Evolutionary conservation across 768 basidiomycete genomes (phyloP), one percentile per base, ranked within the genome.

Genomic region (Suillus americanus): DNA sequence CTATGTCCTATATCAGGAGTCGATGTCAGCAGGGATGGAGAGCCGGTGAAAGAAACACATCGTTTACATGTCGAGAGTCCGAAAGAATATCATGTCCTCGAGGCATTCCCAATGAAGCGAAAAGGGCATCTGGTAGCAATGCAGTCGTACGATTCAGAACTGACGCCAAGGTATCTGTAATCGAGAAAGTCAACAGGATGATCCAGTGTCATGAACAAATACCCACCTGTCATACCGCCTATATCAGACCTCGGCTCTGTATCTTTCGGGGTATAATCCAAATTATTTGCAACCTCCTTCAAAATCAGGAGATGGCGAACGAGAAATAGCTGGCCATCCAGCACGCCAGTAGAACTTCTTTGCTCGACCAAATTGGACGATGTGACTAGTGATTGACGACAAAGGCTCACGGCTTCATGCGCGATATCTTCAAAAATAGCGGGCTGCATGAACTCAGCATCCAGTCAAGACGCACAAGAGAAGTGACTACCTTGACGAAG

Each of bases 391-490:
- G 96, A 97, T 64, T 89, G 84, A 41, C 89, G 86, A 74, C 95
- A 97, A 5, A 94, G 80, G 14, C 84, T 82, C 38, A 97, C 83
- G 0, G 96, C 94, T 78, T 98, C 96, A 77, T 95, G 93, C 0
- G 97, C 95, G 46, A 99, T 92, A 74, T 99, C 97, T 70, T 95
- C 92, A 64, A 97, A 99, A 64, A 98, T 96, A 1, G 88, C 90
- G n/a, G 92, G 89, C 95, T 99, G 64, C 7, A 40, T 12, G 46
- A 9, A n/a, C 61, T 60, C 62, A 64, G 41, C 61, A 43, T 51
- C 20, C 38, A 46, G 45, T 45, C 40, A 45, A 54, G 9, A 43
- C n/a, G 41, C 51, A 38, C 23, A 16, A 48, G 9, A 63, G 25
- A 38, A 20, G 71, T 37, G 38, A 82, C 41, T 72, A 95, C 97